Base-by-base conservation (phyloP, 2,329 filamentous ascomycete species). In the Fusarium sterilihyphosum region DNA sequence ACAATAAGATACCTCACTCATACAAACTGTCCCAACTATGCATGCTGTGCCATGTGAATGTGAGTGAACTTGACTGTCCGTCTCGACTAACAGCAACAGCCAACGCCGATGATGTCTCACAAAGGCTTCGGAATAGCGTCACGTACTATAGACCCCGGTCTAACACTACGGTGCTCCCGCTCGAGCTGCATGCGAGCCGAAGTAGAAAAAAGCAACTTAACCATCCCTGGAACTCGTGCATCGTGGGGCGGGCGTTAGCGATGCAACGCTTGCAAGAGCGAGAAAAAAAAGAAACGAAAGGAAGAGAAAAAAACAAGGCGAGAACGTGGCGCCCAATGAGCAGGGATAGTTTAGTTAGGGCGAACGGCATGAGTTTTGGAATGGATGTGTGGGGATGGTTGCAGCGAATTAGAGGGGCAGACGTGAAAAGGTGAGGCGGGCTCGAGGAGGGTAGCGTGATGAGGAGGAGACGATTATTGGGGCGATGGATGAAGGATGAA, bases 321-420 rank as follows among this genome's bases (percentile, higher is more conserved):
- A 65, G 52, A 63, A 59, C 38, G 70, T 75, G 73, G 73, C 67
- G 71, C 57, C 77, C 77, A 78, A 77, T 78, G 43, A 61, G 46
- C 49, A 65, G 65, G 64, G 60, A 61, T 52, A 43, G 12, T 35
- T 50, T 61, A 24, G 61, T 46, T 50, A 76, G 70, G 77, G 77
- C 77, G 77, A 78, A 79, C 77, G 77, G 77, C 74, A 78, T 77
- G 64, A 56, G 46, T 43, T 60, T 50, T 63, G 70, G 62, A 70
- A 73, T 62, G 63, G 63, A 54, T 68, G 67, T 63, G 71, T 68
- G 72, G 72, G 61, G 71, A 71, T 56, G 40, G 40, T 37, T 43
- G 49, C 18, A 35, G 44, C 73, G 44, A 77, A 76, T 72, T 53
- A 69, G 14, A 54, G 29, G 40, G 18, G 31, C 40, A 38, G 31